Conservation (phyloP, 1,284 basidiomycete genomes). For the Cerioporus squamosus region DNA sequence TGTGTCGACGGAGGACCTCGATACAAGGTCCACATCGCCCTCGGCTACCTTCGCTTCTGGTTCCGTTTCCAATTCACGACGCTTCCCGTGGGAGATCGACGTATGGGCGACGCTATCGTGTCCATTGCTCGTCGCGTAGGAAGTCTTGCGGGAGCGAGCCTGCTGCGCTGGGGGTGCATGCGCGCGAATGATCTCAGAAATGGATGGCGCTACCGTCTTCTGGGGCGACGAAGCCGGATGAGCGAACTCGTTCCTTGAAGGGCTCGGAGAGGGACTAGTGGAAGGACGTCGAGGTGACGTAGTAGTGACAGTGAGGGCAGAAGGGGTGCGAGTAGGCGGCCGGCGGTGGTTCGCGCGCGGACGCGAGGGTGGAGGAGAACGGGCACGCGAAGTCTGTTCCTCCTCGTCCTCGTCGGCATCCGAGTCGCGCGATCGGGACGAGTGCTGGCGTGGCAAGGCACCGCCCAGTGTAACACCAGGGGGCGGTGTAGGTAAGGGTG, state of each 20-base stretch:
- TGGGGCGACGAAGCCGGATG: conserved; percentile 2
- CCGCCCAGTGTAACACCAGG: conserved; percentile 77
- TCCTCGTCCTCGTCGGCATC: conserved; percentile 53
- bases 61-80: conserved; percentile 17
- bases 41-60: conserved; percentile 52
- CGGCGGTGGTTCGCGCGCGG: conserved; percentile 13
- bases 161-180: conserved; percentile 65
- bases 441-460: conserved; percentile 47
- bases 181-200: conserved; percentile 81
- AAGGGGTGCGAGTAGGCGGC: conserved; percentile 15
- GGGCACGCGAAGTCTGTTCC: conserved; percentile 17
- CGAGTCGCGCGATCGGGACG: conserved; percentile 41
- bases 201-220: conserved; percentile 66
- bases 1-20: conserved; percentile 82
- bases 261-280: conserved; percentile 8
- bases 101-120: conserved; percentile 42
- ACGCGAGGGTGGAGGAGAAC: conserved; percentile 15
- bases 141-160: conserved; percentile 48
- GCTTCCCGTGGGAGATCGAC: conserved; percentile 15
- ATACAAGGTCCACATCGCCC: conserved; percentile 66
- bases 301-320: conserved; percentile 9
- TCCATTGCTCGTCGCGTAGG: conserved; percentile 51
- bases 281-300: conserved; percentile 9
- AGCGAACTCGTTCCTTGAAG: conserved; percentile 8
- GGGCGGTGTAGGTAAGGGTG: conserved; percentile 79